A percentile compares a stretch with the other conserved stretches of the same genome.
phyloP scores from a whole-genome alignment of 2,329 filamentous ascomycete species.

The Aspergillus carbonarius region DNA sequence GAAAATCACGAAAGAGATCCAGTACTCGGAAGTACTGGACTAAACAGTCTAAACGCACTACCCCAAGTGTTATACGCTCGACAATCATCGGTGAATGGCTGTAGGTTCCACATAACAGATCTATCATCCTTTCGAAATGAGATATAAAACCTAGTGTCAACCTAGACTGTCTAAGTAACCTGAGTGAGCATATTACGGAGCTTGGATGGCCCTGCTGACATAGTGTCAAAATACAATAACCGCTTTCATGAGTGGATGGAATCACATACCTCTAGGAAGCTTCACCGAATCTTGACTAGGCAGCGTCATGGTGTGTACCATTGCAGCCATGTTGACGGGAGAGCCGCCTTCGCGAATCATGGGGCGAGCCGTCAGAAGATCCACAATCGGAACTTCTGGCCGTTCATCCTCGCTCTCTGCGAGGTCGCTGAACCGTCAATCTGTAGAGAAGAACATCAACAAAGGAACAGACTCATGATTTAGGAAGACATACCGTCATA shows the following conservation, averaged over 20 bases:
- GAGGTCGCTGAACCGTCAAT: slow-evolving; percentile 92
- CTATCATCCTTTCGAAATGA: slow-evolving; percentile 28
- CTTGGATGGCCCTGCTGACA: slow-evolving; percentile 43
- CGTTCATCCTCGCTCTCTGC: slow-evolving; percentile 79
- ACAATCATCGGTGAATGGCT: slow-evolving; percentile 16
- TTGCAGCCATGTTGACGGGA: slow-evolving; percentile 33
- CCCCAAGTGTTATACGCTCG: slow-evolving; percentile 19
- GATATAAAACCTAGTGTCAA: slow-evolving; percentile 27
- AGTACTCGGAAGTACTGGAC: slow-evolving; percentile 16
- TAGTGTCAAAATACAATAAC: neutral
- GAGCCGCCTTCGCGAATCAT: slow-evolving; percentile 37
- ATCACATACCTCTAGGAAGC: slow-evolving; percentile 40
- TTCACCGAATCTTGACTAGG: slow-evolving; percentile 36
- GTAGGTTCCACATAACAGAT: slow-evolving; percentile 14
- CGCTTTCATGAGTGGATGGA: neutral
- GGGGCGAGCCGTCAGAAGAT: slow-evolving; percentile 57
- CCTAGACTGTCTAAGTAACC: slow-evolving; percentile 26
- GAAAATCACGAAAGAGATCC: slow-evolving; percentile 8
- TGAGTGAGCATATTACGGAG: slow-evolving; percentile 38
- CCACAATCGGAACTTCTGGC: slow-evolving; percentile 57
- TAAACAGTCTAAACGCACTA: slow-evolving; percentile 21
- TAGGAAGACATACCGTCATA: slow-evolving; percentile 63
- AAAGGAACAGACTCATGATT: neutral
- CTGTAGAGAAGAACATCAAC: slow-evolving; percentile 39
- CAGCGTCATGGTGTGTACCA: slow-evolving; percentile 30